Base-by-base conservation (phyloP, 805 yeast genomes). In the Cyberlindnera japonica region DNA sequence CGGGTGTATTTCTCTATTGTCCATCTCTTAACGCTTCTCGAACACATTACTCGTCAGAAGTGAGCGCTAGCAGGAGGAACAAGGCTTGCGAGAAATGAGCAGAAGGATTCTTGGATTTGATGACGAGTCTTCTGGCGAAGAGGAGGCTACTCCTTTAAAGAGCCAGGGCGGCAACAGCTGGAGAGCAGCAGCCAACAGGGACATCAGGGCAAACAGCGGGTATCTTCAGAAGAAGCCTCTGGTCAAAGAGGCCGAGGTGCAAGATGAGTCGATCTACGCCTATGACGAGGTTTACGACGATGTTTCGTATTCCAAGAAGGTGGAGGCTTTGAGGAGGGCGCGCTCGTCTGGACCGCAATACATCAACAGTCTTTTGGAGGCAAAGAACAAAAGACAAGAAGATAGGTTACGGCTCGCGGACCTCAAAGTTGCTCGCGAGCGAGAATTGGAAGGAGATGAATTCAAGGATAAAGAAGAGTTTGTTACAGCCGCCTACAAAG, bases 241-340 rank as follows among this genome's bases (percentile, higher is more conserved):
- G 28, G 14, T 26, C 17, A 25, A n/a, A 21, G 33, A 23, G 20
- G 35, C 30, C 9, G 24, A 28, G 5, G 49, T 43, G 20, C n/a
- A n/a, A n/a, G 49, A 49, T 17, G 45, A 45, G 7, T 42, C 61
- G 4, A 43, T 56, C 3, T 71, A 64, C 44, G 65, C 61, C 12
- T 74, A 71, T 45, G 81, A 74, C 43, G 77, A 69, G 34, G 69
- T 67, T 1, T 70, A 68, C 41, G 80, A 74, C 29, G 55, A 58
- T 4, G 65, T 74, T 1, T 44, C 47, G 4, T 35, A 40, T 22
- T n/a, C 40, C 4, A 32, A 18, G 21, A 20, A 31, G 23, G 20
- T 34, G 2, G 40, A 38, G 17, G 23, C 32, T 5, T 14, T 19
- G 8, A n/a, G 36, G 20, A 30, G 32, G 23, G 10, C 27, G 3